Evolutionary conservation across 139 green algal species (phyloP), one percentile per base, ranked within the genome.

Genomic region (Asterochloris erici): DNA sequence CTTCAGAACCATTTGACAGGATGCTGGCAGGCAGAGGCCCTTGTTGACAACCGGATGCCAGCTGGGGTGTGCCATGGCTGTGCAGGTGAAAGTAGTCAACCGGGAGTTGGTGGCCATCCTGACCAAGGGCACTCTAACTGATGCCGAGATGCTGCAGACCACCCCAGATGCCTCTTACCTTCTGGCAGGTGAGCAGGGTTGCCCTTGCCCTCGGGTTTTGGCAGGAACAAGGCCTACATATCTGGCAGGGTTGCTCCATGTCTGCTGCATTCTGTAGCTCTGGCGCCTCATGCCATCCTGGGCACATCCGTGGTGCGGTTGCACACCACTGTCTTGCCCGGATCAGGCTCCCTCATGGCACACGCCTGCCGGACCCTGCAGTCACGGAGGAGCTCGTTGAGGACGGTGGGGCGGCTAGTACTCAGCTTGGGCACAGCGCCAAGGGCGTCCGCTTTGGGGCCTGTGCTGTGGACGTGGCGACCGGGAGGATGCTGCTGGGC

Each of bases 61-160:
- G 11, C 0, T 66, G 16, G 10, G 38, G 47, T n/a, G 10, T 0
- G 23, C 27, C 12, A 54, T 9, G 23, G 26, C 0, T 77, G 26
- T 74, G 76, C 82, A 85, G 84, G 76, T 79, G 11, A 92, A 80
- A 16, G 95, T 98, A 81, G 96, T 98, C 60, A 86, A 87, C 54
- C 89, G 96, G 0, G 91, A 98, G 86, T 91, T 95, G 83, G 94
- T 98, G 68, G 94, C 96, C 10, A 90, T 97, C 64, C 83, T 98
- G 38, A 97, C 93, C 0, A 83, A 86, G 13, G 97, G 93, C 73
- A 99, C 96, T 6, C 86, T 99, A 62, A 92, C 94, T 4, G 97
- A 99, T 78, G 79, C 88, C 0, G 94, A 97, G 54, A 99, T 99
- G 97, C 84, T 98, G 81, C 74, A 83, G 10, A 77, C 82, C 0